These are phyloP conservation scores for Phyllosticta ampelicida DNA, from an alignment of 2,329 filamentous ascomycete genomes.

Conservation along the genomic window DNA sequence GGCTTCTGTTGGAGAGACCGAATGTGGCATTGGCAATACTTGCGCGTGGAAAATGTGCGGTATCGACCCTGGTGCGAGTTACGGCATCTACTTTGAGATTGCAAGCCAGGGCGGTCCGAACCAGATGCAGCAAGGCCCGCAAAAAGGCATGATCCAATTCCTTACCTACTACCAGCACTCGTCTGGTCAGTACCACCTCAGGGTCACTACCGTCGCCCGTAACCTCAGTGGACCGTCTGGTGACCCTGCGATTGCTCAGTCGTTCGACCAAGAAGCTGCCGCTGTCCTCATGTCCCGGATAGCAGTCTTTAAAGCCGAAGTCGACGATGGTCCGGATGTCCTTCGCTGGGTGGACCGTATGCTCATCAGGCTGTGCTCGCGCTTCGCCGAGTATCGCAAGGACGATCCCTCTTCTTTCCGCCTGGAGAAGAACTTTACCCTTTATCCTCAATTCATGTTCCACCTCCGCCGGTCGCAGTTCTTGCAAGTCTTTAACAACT, in stretches of 20 bases:
- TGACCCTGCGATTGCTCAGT: conserved; percentile 89
- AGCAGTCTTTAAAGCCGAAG: conserved; percentile 96
- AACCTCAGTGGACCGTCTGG: conserved; percentile 88
- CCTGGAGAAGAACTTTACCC: conserved; percentile 90
- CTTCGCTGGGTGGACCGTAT: conserved; percentile 97
- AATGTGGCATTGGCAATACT: conserved; percentile 96
- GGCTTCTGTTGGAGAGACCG: conserved; percentile 89
- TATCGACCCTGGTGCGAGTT: conserved; percentile 87
- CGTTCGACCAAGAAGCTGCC: conserved; percentile 95
- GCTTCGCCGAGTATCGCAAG: conserved; percentile 96
- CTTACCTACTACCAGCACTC: conserved; percentile 98
- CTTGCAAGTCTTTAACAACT: conserved; percentile 98
- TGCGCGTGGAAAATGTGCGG: conserved; percentile 99
- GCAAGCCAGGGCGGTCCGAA: conserved; percentile 82
- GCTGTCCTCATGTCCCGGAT: conserved; percentile 99
- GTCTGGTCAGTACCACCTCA: conserved; percentile 88
- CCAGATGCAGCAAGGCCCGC: conserved; percentile 73
- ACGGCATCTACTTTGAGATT: conserved; percentile 96
- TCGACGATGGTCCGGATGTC: conserved; percentile 97
- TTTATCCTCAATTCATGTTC: conserved; percentile 99
- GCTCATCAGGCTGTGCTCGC: conserved; percentile 90
- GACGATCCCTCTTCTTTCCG: conserved; percentile 92
- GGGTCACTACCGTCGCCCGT: conserved; percentile 86
- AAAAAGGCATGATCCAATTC: conserved; percentile 96
- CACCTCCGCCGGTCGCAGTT: conserved; percentile 95